phyloP scores from a whole-genome alignment of 768 basidiomycete genomes.

The Lactarius vividus region DNA sequence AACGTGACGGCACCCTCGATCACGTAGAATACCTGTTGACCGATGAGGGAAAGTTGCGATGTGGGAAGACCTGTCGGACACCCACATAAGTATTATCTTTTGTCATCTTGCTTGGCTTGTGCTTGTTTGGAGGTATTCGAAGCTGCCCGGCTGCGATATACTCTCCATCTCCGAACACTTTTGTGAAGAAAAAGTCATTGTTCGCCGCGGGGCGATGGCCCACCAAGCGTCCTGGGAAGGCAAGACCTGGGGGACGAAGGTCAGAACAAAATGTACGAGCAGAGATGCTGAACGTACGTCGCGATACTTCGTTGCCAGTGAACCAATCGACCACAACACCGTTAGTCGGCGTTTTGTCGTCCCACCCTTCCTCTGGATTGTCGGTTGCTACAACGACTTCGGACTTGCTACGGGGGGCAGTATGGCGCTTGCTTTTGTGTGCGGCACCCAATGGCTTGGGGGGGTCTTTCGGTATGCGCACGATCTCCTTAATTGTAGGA shows the following conservation, averaged over 20 bases:
- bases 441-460: conserved; percentile 45
- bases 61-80: conserved; percentile 19
- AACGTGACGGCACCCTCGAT: conserved; percentile 88
- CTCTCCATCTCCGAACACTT: conserved; percentile 86
- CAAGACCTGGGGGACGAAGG: conserved; percentile 56
- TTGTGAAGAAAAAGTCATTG: conserved; percentile 80
- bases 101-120: conserved; percentile 83
- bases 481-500: conserved; percentile 64
- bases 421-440: conserved; percentile 39
- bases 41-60: conserved; percentile 21
- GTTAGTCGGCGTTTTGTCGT: conserved; percentile 65
- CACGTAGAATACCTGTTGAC: conserved; percentile 67
- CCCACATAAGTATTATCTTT: conserved; percentile 93
- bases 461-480: conserved; percentile 52
- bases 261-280: background rate
- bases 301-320: conserved; percentile 54
- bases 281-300: conserved; percentile 54
- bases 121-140: conserved; percentile 70
- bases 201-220: conserved; percentile 57
- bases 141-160: conserved; percentile 92
- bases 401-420: conserved; percentile 40
- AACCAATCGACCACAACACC: conserved; percentile 69
- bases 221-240: conserved; percentile 70
- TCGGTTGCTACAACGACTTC: conserved; percentile 42
- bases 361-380: conserved; percentile 72